Evolutionary conservation across 176 grass and related monocot genomes (phyloP), one percentile per base, ranked within the genome.

Genomic region (Elymus sibiricus): DNA sequence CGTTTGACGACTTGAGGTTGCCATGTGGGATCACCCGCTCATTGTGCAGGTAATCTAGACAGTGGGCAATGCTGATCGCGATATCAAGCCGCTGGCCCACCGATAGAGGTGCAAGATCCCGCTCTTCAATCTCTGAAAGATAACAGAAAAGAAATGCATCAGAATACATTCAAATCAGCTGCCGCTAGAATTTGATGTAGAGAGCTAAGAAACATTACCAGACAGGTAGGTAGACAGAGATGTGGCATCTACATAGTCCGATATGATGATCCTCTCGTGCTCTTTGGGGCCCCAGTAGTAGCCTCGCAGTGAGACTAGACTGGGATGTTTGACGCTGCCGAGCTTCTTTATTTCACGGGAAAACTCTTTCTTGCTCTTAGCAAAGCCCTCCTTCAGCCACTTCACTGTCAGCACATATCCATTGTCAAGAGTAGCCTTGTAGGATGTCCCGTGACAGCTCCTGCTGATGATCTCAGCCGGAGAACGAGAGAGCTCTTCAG

Each of bases 251-350:
- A 90, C 84, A 82, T 93, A 95, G 84, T 95, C 93, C 14, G 95
- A 97, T 92, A 97, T 86, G 56, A 97, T 86, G 81, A 95, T 94
- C 82, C 92, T 97, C 75, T 97, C 95, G 4, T 97, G 95, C 69
- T 95, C 92, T 82, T 91, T 97, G 6, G 95, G 93, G 11, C 95
- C 95, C 95, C 95, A 97, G 74, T 95, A 97, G 81, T 91, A 97
- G 60, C 95, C 95, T 42, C 95, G 76, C 74, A 95, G 74, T 22
- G 86, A 85, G 15, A 98, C 90, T 69, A 98, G 46, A 89, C 92
- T 98, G 32, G 71, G 80, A 86, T 95, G 93, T 69, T 81, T 92
- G n/a, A 98, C 84, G 51, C 73, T 90, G 43, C 93, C 93, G 5
- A 98, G 91, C 89, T 94, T 98, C 49, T 95, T 98, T 64, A 93